These are phyloP conservation scores for Sechiopsis laciniata DNA, from an alignment of 306 rosid species.

Conservation along the genomic window DNA sequence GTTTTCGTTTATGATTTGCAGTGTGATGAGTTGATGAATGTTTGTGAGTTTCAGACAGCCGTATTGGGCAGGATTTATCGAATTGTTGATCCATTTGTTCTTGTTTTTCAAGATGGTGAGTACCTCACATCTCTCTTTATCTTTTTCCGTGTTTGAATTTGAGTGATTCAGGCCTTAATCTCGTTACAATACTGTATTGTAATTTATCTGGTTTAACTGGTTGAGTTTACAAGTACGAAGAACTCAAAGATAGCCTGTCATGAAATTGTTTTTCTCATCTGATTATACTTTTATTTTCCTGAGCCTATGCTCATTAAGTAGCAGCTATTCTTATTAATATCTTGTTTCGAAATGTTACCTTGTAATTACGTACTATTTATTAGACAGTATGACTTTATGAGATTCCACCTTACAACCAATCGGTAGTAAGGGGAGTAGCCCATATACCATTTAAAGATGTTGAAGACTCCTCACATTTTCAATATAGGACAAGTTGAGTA, in stretches of 20 bases:
- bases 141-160: no score
- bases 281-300: background rate
- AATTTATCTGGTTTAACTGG: background rate
- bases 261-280: background rate
- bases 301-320: background rate
- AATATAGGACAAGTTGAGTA: no score
- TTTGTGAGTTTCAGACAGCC: slow-evolving; percentile 14
- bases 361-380: no score
- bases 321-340: background rate
- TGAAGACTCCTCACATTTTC: no score
- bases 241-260: background rate
- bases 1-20: background rate
- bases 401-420: no score
- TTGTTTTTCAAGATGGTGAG: slow-evolving; percentile 17
- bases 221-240: background rate
- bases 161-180: background rate
- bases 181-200: background rate
- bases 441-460: no score
- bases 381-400: no score
- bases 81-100: slow-evolving; percentile 1
- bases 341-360: background rate
- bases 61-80: slow-evolving; percentile 7
- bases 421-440: no score
- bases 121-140: no score
- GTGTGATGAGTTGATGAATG: slow-evolving; percentile 6